Evolutionary conservation across 2,329 filamentous ascomycete genomes (phyloP).

Genomic region (Pestalotiopsis fici): DNA sequence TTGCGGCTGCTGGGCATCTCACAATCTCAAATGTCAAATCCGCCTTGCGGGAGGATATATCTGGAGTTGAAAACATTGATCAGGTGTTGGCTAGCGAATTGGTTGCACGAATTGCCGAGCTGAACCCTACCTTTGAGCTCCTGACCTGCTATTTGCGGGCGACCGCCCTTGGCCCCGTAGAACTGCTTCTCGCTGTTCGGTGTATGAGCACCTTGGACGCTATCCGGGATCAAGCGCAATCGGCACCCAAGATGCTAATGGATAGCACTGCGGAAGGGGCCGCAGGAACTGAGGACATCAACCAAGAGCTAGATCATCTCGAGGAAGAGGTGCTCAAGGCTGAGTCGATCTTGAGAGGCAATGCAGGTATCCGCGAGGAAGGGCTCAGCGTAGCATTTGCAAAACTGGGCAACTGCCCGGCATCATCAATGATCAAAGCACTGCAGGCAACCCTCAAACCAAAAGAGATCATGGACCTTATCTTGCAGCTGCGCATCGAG

Average conservation of each 20-base stretch:
- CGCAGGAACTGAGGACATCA: conserved; percentile 36
- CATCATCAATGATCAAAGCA: conserved; percentile 58
- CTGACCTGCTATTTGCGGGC: conserved; percentile 66
- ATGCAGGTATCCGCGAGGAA: conserved; percentile 62
- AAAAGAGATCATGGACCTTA: conserved; percentile 70
- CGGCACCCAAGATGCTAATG: conserved; percentile 29
- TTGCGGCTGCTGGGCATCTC: conserved; percentile 61
- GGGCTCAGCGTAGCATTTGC: conserved; percentile 69
- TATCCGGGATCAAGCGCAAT: conserved; percentile 43
- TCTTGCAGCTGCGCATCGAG: conserved; percentile 72
- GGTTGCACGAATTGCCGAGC: conserved; percentile 59
- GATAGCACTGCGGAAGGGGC: conserved; percentile 27
- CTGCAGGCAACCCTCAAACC: conserved; percentile 65
- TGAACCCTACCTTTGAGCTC: conserved; percentile 70
- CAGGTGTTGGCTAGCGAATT: conserved; percentile 61
- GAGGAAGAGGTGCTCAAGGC: conserved; percentile 69
- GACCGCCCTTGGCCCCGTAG: conserved; percentile 65
- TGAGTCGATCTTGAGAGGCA: conserved; percentile 66
- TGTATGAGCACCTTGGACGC: conserved; percentile 68
- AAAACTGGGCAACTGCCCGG: conserved; percentile 68
- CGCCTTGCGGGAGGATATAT: conserved; percentile 53
- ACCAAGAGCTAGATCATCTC: conserved; percentile 59
- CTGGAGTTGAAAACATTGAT: conserved; percentile 42
- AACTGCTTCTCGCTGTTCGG: conserved; percentile 67
- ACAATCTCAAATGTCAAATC: conserved; percentile 60